Conservation (phyloP, 306 rosid species). For the Prunus campanulata region DNA sequence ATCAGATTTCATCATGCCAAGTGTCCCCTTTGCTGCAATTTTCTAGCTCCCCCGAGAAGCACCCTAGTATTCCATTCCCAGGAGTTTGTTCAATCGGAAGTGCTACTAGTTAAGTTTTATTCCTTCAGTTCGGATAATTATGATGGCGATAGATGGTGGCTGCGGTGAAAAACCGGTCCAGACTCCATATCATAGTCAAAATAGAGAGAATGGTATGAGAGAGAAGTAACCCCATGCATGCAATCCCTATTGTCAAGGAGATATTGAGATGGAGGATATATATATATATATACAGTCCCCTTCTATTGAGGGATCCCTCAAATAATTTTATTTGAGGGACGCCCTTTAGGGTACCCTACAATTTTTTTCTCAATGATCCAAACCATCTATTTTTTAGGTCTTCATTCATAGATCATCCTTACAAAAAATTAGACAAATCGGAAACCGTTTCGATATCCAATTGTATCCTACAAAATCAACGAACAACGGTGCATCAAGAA, state of each 20-base stretch:
- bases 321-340: too few species aligned
- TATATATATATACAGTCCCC: background rate
- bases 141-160: constrained; percentile 38
- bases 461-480: too few species aligned
- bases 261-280: too few species aligned
- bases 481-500: too few species aligned
- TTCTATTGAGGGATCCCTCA: too few species aligned
- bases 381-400: too few species aligned
- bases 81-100: background rate
- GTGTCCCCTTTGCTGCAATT: constrained; percentile 52
- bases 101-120: constrained; percentile 25
- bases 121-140: background rate
- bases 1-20: constrained; percentile 3
- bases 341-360: too few species aligned
- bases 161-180: constrained; percentile 21
- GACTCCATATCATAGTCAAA: too few species aligned
- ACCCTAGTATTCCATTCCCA: background rate
- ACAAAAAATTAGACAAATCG: too few species aligned
- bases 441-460: too few species aligned
- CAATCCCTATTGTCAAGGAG: background rate
- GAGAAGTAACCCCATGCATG: background rate
- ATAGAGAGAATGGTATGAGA: background rate
- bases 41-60: constrained; percentile 12
- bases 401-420: too few species aligned
- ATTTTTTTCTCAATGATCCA: too few species aligned